These are phyloP conservation scores for Eucalyptus sp. DNA, from an alignment of 345 rosid genomes.

Conservation along the genomic window DNA sequence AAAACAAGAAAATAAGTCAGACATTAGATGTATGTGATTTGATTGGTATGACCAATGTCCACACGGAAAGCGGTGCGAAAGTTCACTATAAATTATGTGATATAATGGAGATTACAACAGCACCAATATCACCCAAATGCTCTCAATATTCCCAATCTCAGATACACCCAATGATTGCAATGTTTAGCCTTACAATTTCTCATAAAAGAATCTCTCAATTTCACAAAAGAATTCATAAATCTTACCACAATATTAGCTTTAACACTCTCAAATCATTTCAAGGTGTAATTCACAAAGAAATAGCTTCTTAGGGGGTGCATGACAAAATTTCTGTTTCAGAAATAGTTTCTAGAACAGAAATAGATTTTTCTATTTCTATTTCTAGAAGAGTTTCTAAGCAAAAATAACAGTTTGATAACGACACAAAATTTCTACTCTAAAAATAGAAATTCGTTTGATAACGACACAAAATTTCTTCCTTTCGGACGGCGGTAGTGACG, in stretches of 20 bases:
- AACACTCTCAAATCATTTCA: not conserved
- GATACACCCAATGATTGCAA: not conserved
- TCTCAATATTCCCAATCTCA: not conserved
- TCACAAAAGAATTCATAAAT: not conserved
- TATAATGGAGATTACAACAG: not conserved
- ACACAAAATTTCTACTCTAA: too few species aligned
- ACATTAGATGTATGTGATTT: not conserved
- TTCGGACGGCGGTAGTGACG: too few species aligned
- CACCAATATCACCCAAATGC: not conserved
- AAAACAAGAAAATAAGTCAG: not conserved
- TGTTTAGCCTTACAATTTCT: not conserved
- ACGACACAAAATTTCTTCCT: too few species aligned
- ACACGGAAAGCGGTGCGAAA: fast-evolving
- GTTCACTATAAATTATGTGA: not conserved
- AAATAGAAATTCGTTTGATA: too few species aligned
- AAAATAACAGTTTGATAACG: too few species aligned
- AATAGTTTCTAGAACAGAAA: too few species aligned
- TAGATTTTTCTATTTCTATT: too few species aligned
- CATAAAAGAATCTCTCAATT: not conserved
- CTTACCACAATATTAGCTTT: not conserved
- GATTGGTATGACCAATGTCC: not conserved
- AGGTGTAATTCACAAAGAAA: not conserved
- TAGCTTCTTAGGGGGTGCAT: not conserved
- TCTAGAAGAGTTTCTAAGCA: too few species aligned
- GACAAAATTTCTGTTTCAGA: too few species aligned